Evolutionary conservation across 2,329 filamentous ascomycete species (phyloP).

Genomic region (Venturia nashicola): DNA sequence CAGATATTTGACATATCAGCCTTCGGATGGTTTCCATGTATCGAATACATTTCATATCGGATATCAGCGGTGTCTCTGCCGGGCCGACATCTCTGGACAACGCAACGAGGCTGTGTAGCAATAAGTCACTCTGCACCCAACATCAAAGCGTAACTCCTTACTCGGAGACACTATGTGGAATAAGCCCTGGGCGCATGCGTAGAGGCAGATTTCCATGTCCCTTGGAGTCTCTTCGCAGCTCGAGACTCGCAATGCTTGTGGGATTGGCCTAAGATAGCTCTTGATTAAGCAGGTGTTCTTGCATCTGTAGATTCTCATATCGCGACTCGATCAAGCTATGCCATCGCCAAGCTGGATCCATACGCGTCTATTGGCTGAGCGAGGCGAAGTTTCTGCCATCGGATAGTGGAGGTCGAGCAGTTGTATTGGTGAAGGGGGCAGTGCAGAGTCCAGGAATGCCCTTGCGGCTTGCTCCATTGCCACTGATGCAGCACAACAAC

Average conservation of each 20-base stretch:
- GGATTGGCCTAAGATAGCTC: not conserved
- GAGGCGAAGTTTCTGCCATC: not conserved
- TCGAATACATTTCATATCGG: too few relatives aligned
- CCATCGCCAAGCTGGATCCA: not conserved
- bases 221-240: not conserved
- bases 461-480: not conserved
- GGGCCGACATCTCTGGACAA: not conserved
- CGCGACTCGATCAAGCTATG: too few relatives aligned
- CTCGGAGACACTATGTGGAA: not conserved
- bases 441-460: not conserved
- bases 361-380: slow-evolving; percentile 2
- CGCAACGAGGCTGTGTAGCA: not conserved
- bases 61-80: not conserved
- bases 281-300: not conserved
- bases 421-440: not conserved
- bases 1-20: too few relatives aligned
- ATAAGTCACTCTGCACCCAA: too few relatives aligned
- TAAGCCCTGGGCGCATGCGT: not conserved
- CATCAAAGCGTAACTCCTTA: not conserved
- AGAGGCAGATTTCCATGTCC: not conserved
- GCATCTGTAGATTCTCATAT: too few relatives aligned
- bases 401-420: not conserved
- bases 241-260: not conserved
- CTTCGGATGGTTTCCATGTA: too few relatives aligned
- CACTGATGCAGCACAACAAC: not conserved